These are phyloP conservation scores for Glycine soja DNA, from an alignment of 306 rosid genomes.

Conservation along the genomic window DNA sequence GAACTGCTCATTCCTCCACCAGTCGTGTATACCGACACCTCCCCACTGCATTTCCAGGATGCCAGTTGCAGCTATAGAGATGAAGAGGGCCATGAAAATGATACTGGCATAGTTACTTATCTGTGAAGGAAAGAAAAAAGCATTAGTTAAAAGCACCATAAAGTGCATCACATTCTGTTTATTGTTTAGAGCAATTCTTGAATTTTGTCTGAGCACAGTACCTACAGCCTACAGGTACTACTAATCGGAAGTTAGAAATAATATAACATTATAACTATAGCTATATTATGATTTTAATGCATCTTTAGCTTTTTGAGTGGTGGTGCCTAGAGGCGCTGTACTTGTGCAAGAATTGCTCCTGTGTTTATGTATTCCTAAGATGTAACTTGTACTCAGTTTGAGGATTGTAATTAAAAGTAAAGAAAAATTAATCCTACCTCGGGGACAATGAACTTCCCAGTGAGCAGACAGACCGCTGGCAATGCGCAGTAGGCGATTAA, in stretches of 20 bases:
- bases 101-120: slow-evolving; percentile 89
- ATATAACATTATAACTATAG: slow-evolving; percentile 2
- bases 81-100: slow-evolving; percentile 84
- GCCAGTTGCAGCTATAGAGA: slow-evolving; percentile 85
- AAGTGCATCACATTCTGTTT: slow-evolving; percentile 7
- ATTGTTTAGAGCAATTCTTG: not conserved
- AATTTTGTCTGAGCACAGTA: not conserved
- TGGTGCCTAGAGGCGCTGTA: too few species aligned
- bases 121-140: slow-evolving; percentile 54
- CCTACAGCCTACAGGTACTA: not conserved
- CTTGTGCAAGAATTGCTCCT: too few species aligned
- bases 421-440: slow-evolving; percentile 59
- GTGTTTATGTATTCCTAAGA: slow-evolving; percentile 14
- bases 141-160: slow-evolving; percentile 37
- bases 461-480: slow-evolving; percentile 91
- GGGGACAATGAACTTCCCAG: slow-evolving; percentile 88
- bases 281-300: not conserved
- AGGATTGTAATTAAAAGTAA: not conserved
- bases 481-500: slow-evolving; percentile 79
- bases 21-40: slow-evolving; percentile 86
- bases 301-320: too few species aligned
- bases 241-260: not conserved
- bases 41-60: slow-evolving; percentile 99
- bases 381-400: not conserved
- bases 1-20: slow-evolving; percentile 98